phyloP scores from a whole-genome alignment of 768 basidiomycete species.

The Mycena vulgaris region DNA sequence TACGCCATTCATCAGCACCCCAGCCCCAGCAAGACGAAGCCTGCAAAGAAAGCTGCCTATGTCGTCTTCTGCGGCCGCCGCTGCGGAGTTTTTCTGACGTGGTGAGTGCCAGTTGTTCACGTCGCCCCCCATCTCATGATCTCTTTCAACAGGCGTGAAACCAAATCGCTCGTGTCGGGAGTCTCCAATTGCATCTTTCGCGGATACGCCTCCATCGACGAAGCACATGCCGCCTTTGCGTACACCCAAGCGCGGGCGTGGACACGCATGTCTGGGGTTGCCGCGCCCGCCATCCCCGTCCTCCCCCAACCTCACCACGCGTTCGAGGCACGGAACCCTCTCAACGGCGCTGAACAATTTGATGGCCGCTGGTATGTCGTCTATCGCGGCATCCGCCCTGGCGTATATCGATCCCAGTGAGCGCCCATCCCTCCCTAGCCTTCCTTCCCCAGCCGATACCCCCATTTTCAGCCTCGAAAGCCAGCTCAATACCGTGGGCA shows the following conservation, averaged over 20 bases:
- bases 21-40: neutral
- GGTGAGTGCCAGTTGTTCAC: neutral
- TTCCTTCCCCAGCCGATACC: neutral
- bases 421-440: neutral
- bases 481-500: neutral
- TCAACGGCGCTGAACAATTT: neutral
- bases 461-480: neutral
- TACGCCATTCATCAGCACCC: neutral
- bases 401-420: constrained; percentile 8
- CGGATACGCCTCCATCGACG: neutral
- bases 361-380: constrained; percentile 8
- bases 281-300: neutral
- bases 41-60: neutral
- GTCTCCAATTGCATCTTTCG: neutral
- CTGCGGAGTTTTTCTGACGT: neutral
- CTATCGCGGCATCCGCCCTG: neutral
- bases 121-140: neutral
- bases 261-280: neutral
- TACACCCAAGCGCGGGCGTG: neutral
- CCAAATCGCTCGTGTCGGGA: neutral
- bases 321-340: neutral
- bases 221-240: neutral
- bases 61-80: neutral
- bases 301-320: neutral
- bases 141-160: neutral